Percentiles rank a stretch among this genome's conserved stretches.
These are phyloP conservation scores for Fusarium pseudoanthophilum DNA, from an alignment of 2,329 filamentous ascomycete species.

Conservation along the genomic window DNA sequence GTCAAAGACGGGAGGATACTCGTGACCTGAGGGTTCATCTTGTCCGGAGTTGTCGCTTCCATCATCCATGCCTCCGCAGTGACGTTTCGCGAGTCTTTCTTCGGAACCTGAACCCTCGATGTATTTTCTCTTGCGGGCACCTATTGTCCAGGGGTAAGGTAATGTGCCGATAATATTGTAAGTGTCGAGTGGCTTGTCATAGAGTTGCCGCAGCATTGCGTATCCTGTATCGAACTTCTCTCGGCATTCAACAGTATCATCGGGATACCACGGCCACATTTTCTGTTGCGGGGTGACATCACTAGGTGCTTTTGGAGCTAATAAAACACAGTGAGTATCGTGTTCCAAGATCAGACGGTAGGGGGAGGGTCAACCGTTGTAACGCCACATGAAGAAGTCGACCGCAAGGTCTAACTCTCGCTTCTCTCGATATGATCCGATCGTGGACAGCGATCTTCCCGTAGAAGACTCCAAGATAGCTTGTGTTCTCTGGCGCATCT, in stretches of 20 bases:
- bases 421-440: neutral
- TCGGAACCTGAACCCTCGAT: too few relatives aligned
- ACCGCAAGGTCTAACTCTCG: neutral
- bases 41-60: neutral
- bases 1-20: neutral
- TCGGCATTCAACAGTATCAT: neutral
- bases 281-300: neutral
- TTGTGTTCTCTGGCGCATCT: neutral
- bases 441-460: neutral
- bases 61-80: too few relatives aligned
- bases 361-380: neutral
- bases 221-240: neutral
- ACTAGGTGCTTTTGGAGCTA: neutral
- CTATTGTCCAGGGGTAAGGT: neutral
- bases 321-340: neutral
- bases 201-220: neutral
- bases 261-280: neutral
- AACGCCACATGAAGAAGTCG: neutral
- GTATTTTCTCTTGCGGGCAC: neutral
- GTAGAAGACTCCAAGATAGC: neutral
- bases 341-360: neutral
- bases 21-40: too few relatives aligned
- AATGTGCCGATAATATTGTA: neutral
- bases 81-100: neutral
- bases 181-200: neutral